These are phyloP conservation scores for Platanthera zijinensis DNA, from an alignment of 106 monocot genomes.

Conservation along the genomic window DNA sequence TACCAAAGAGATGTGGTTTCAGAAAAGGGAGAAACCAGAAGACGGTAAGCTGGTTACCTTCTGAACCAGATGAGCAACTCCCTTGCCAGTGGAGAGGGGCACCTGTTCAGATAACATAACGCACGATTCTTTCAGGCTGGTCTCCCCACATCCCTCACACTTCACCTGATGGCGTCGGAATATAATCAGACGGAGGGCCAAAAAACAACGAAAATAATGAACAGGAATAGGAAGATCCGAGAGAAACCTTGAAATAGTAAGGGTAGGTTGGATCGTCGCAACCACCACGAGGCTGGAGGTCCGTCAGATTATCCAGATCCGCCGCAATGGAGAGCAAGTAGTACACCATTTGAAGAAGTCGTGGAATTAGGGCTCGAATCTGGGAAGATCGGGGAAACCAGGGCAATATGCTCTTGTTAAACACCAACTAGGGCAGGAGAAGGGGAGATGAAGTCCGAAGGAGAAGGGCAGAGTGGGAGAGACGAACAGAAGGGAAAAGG, in stretches of 20 bases:
- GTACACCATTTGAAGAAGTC: slow-evolving; percentile 38
- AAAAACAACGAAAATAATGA: slow-evolving; percentile 6
- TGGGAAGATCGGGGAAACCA: background rate
- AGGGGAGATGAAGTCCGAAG: no score
- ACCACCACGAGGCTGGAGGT: slow-evolving; percentile 69
- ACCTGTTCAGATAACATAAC: slow-evolving; percentile 55
- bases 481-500: no score
- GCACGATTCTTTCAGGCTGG: slow-evolving; percentile 60
- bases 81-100: slow-evolving; percentile 52
- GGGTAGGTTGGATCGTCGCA: slow-evolving; percentile 72
- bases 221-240: background rate
- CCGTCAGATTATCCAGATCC: slow-evolving; percentile 78
- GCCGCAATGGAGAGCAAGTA: slow-evolving; percentile 49
- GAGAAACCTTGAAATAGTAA: slow-evolving; percentile 78
- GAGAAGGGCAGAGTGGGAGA: no score
- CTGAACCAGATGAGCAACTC: slow-evolving; percentile 77
- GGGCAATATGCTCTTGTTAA: background rate
- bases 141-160: slow-evolving; percentile 91
- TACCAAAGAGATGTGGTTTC: background rate
- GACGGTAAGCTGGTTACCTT: slow-evolving; percentile 33
- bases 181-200: background rate
- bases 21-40: background rate
- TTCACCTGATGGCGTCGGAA: slow-evolving; percentile 43
- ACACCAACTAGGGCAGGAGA: no score
- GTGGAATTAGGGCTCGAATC: background rate